These are phyloP conservation scores for Phaeosphaeria sp. DNA, from an alignment of 2,329 filamentous ascomycete species.

Conservation along the genomic window DNA sequence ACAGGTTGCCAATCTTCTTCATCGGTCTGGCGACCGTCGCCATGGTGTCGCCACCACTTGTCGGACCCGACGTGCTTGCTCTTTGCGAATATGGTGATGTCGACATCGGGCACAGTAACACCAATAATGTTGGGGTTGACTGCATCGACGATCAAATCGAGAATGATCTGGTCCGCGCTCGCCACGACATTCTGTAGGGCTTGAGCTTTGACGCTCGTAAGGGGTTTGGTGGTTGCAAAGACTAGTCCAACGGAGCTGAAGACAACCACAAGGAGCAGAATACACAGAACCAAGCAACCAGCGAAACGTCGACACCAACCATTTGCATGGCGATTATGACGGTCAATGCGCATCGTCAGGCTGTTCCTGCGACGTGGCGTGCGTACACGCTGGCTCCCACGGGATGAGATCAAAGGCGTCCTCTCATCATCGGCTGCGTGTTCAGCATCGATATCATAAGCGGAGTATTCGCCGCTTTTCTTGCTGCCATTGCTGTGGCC, in stretches of 20 bases:
- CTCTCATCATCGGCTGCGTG: conserved; percentile 84
- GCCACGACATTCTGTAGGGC: conserved; percentile 89
- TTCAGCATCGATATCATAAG: conserved; percentile 83
- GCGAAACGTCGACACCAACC: conserved; percentile 76
- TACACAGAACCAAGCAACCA: conserved; percentile 83
- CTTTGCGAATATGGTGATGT: conserved; percentile 93
- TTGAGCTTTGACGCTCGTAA: conserved; percentile 78
- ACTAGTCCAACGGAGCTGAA: conserved; percentile 89
- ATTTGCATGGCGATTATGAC: conserved; percentile 62
- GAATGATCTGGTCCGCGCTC: conserved; percentile 92
- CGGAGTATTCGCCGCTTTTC: conserved; percentile 68
- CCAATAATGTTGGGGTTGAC: conserved; percentile 93
- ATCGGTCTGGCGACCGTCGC: conserved; percentile 24
- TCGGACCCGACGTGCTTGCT: conserved; percentile 82
- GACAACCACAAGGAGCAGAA: conserved; percentile 81
- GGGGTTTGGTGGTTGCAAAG: conserved; percentile 87
- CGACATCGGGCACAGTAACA: conserved; percentile 83
- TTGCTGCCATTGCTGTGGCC: conserved; percentile 50
- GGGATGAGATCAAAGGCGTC: conserved; percentile 75
- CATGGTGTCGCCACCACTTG: conserved; percentile 50
- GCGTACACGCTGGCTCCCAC: conserved; percentile 64
- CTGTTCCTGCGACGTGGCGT: conserved; percentile 60
- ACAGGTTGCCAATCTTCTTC: conserved; percentile 38
- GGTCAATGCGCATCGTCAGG: conserved; percentile 72
- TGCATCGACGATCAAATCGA: conserved; percentile 86